Conservation (phyloP, 2,329 filamentous ascomycete species). For the Trichoderma atrobrunneum region DNA sequence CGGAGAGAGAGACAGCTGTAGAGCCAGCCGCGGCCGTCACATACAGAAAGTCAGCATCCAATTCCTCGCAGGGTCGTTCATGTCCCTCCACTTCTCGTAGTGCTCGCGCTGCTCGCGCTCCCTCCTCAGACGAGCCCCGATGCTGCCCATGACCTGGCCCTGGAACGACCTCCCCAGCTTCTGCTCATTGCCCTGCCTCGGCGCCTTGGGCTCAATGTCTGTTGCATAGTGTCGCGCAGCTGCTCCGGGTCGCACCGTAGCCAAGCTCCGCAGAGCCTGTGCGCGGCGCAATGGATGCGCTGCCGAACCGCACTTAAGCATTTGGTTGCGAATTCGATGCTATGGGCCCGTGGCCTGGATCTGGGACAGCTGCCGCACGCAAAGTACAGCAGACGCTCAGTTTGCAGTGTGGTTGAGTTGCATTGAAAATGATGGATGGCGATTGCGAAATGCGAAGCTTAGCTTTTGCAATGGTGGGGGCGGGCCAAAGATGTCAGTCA, state of each 20-base stretch:
- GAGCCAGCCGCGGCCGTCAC: constrained; percentile 19
- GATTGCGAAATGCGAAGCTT: background rate
- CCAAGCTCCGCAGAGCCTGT: constrained; percentile 31
- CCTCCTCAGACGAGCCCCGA: constrained; percentile 51
- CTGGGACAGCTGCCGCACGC: background rate
- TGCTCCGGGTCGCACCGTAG: constrained; percentile 22
- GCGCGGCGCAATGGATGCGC: constrained; percentile 28
- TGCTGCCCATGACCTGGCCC: constrained; percentile 59
- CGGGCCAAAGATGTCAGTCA: background rate
- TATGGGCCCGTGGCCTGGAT: background rate
- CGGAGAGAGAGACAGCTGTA: background rate
- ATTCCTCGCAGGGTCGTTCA: constrained; percentile 43
- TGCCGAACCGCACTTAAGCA: constrained; percentile 26
- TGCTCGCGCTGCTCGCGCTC: constrained; percentile 54
- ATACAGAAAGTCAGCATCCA: constrained; percentile 55
- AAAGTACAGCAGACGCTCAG: background rate
- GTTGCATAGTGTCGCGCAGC: constrained; percentile 34
- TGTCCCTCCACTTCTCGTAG: constrained; percentile 43
- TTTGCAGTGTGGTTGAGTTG: background rate
- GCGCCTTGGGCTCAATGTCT: constrained; percentile 35
- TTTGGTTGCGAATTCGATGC: background rate
- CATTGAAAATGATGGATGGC: background rate
- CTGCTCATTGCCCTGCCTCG: constrained; percentile 35
- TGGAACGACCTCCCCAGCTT: constrained; percentile 47
- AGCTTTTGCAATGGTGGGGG: constrained; percentile 6